Conservation (phyloP, 805 yeast genomes). For the Cyberlindnera nakhonratchasimensis region DNA sequence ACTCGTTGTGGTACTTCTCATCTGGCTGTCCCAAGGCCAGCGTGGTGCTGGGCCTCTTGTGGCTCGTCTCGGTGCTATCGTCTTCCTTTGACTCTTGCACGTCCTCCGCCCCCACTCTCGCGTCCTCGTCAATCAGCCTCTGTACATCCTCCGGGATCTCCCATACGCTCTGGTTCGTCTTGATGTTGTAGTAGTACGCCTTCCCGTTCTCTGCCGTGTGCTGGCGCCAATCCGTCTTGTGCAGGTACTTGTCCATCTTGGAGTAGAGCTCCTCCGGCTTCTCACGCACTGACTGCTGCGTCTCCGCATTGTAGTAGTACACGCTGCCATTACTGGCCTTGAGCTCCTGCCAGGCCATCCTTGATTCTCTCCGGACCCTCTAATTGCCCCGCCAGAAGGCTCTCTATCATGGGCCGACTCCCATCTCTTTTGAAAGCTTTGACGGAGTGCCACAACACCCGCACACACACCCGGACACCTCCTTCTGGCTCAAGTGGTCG, state of each 20-base stretch:
- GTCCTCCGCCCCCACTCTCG: not conserved
- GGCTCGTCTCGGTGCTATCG: too few species aligned
- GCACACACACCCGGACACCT: too few species aligned
- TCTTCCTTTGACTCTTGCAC: too few species aligned
- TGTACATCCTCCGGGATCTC: conserved; percentile 58
- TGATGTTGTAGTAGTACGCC: conserved; percentile 64
- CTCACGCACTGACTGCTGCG: conserved; percentile 78
- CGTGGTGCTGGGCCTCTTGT: too few species aligned
- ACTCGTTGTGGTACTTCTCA: conserved; percentile 22
- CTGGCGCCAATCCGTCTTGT: conserved; percentile 52
- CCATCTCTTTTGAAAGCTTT: too few species aligned
- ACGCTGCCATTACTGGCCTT: conserved; percentile 56
- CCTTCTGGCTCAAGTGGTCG: too few species aligned
- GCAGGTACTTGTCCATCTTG: conserved; percentile 43
- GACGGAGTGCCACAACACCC: too few species aligned
- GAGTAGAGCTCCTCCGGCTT: conserved; percentile 56
- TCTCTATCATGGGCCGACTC: too few species aligned
- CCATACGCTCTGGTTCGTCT: conserved; percentile 74
- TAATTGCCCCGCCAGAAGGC: too few species aligned
- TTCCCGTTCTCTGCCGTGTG: conserved; percentile 52
- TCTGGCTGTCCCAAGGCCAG: conserved; percentile 5
- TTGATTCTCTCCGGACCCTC: too few species aligned
- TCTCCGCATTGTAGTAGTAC: conserved; percentile 66
- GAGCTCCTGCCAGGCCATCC: conserved; percentile 56
- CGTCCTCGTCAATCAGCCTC: conserved; percentile 16